These are phyloP conservation scores for Phytophthora citrophthora DNA, from an alignment of 352 stramenopile species.

Conservation along the genomic window DNA sequence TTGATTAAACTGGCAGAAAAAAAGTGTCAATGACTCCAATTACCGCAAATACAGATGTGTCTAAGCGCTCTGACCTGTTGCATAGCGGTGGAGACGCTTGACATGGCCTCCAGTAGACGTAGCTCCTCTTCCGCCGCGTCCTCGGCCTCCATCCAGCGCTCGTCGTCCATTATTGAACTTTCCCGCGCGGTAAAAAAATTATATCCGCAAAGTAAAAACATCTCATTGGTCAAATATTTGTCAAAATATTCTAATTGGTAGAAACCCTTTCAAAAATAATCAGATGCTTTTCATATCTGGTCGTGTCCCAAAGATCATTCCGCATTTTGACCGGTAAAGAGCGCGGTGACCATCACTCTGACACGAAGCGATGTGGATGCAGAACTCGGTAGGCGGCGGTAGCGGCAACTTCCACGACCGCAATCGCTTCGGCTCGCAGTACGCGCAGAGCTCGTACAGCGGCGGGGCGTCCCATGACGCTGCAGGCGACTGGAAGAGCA, in stretches of 20 bases:
- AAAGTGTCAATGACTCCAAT: slow-evolving; percentile 4
- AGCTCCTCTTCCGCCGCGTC: slow-evolving; percentile 55
- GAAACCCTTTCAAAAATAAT: slow-evolving; percentile 15
- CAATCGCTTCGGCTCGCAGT: slow-evolving; percentile 50
- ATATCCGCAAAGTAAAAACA: neutral
- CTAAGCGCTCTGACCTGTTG: slow-evolving; percentile 33
- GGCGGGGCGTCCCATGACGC: slow-evolving; percentile 1
- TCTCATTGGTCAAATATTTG: slow-evolving; percentile 5
- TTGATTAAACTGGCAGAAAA: slow-evolving; percentile 47
- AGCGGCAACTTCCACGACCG: slow-evolving; percentile 56
- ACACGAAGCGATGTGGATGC: slow-evolving; percentile 55
- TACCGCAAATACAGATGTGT: neutral
- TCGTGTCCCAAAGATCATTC: slow-evolving; percentile 15
- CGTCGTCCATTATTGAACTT: slow-evolving; percentile 34
- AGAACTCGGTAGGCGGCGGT: slow-evolving; percentile 56
- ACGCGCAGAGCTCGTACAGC: slow-evolving; percentile 36
- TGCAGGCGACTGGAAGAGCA: slow-evolving; percentile 71
- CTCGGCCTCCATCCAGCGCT: slow-evolving; percentile 31
- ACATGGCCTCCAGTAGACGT: slow-evolving; percentile 55
- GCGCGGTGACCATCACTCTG: slow-evolving; percentile 1
- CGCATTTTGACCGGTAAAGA: neutral
- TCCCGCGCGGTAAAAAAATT: neutral
- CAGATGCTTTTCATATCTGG: slow-evolving; percentile 25
- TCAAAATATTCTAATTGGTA: slow-evolving; percentile 3
- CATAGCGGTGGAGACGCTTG: slow-evolving; percentile 43